These are phyloP conservation scores for Vachellia collinsii DNA, from an alignment of 306 rosid species.

Conservation along the genomic window DNA sequence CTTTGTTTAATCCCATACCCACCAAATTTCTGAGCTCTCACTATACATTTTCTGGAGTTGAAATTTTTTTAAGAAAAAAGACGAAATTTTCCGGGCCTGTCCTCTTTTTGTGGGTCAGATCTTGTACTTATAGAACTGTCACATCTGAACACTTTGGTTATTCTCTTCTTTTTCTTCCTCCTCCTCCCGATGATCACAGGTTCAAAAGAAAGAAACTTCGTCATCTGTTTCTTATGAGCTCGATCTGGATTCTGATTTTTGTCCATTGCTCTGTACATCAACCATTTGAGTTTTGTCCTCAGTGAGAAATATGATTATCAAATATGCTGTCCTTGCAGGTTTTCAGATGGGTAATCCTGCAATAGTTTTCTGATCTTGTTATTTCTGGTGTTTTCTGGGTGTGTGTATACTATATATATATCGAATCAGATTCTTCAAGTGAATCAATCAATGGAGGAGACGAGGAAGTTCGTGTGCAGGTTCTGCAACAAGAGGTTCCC, in stretches of 20 bases:
- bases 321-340: not conserved
- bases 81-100: slow-evolving; percentile 51
- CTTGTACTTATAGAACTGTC: slow-evolving; percentile 75
- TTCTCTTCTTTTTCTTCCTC: slow-evolving; percentile 46
- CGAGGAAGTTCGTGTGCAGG: slow-evolving; percentile 70
- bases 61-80: slow-evolving; percentile 1
- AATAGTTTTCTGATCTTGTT: slow-evolving; percentile 32
- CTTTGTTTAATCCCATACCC: slow-evolving; percentile 29
- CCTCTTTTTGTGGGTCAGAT: slow-evolving; percentile 67
- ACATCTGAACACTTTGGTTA: slow-evolving; percentile 63
- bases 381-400: slow-evolving; percentile 23
- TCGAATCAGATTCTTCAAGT: slow-evolving; percentile 40
- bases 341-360: slow-evolving; percentile 48
- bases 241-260: slow-evolving; percentile 47
- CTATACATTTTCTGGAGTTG: not conserved
- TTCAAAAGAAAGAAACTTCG: slow-evolving; percentile 47
- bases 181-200: slow-evolving; percentile 33
- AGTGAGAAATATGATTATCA: slow-evolving; percentile 36
- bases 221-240: slow-evolving; percentile 54
- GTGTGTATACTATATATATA: not conserved
- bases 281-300: slow-evolving; percentile 16
- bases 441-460: slow-evolving; percentile 47
- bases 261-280: slow-evolving; percentile 27
- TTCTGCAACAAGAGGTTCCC: slow-evolving; percentile 64
- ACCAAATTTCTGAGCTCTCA: slow-evolving; percentile 42